Base-by-base conservation (phyloP, 2,329 filamentous ascomycete genomes). In the Ophiostoma ulmi region DNA sequence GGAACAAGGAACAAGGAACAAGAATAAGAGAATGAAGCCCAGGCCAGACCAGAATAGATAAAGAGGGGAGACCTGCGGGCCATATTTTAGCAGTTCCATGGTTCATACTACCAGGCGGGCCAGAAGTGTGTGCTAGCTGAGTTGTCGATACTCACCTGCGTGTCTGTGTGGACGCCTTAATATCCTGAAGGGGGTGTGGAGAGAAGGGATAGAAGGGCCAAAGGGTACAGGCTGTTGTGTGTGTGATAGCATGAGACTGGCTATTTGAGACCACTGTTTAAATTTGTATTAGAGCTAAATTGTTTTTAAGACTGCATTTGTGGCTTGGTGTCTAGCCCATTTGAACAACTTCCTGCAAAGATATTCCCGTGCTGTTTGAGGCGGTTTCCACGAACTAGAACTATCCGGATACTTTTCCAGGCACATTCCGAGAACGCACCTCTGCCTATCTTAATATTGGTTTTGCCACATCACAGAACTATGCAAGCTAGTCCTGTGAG, bases 111-210 rank as follows among this genome's bases (percentile, higher is more conserved):
- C 38, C 3, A 44, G 14, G 44, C 31, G 52, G 68, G 52, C 22
- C 36, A 31, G 17, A 61, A 55, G 65, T 36, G 58, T 69, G 68
- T 70, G 71, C 31, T 70, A 55, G 55, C 55, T 72, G 68, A 35
- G 41, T 41, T 72, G 68, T 52, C 55, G 48, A 39, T 67, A 63
- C 55, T 67, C 66, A 14, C 39, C 3, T 39, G 67, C 41, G 38
- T 52, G 61, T 38, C 66, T 69, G 65, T 68, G 61, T 69, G 68
- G 68, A 55, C 69, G 69, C 69, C 69, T 70, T 69, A 65, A 22
- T 58, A 65, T 70, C 26, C 36, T 48, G 14, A 65, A 55, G 71
- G 67, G 71, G 70, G 71, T 70, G 71, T 72, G 71, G 71, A 58
- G 71, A 70, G 63, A 20, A 4, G 5, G 3, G 38, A 36, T 20